Evolutionary conservation across 2,329 filamentous ascomycete species (phyloP).

Genomic region (Aspergillus tanneri): DNA sequence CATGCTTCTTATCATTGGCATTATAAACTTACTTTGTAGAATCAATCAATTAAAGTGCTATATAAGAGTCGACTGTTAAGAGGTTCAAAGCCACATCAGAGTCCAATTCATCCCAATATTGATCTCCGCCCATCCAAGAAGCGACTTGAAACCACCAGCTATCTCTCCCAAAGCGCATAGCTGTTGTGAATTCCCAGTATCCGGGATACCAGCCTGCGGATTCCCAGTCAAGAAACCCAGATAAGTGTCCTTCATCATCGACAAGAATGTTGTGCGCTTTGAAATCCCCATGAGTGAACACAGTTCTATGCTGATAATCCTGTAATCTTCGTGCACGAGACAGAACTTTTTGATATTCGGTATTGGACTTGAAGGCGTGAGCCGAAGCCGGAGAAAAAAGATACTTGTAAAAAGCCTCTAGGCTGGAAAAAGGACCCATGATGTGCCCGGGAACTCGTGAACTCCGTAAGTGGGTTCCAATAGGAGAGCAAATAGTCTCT

Average conservation of each 20-base stretch:
- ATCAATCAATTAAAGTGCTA: slow-evolving; percentile 15
- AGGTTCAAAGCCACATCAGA: slow-evolving; percentile 26
- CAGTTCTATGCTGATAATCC: not conserved
- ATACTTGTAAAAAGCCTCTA: slow-evolving; percentile 30
- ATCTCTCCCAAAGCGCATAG: slow-evolving; percentile 21
- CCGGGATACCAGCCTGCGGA: slow-evolving; percentile 26
- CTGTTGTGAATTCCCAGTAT: slow-evolving; percentile 29
- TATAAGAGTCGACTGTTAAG: slow-evolving; percentile 30
- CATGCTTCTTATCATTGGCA: no score
- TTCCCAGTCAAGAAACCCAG: slow-evolving; percentile 32
- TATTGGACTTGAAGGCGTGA: slow-evolving; percentile 9
- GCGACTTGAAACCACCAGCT: slow-evolving; percentile 29
- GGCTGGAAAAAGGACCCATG: slow-evolving; percentile 32
- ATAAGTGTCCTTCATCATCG: slow-evolving; percentile 18
- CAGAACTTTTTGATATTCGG: not conserved
- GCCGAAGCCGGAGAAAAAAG: slow-evolving; percentile 26
- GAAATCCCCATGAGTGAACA: slow-evolving; percentile 24
- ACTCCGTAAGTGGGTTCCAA: slow-evolving; percentile 32
- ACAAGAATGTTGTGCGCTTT: slow-evolving; percentile 23
- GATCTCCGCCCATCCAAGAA: slow-evolving; percentile 23
- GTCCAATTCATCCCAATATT: slow-evolving; percentile 23
- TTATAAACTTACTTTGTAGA: not conserved
- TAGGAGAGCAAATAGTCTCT: slow-evolving; percentile 31
- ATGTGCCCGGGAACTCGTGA: slow-evolving; percentile 34
- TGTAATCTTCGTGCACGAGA: not conserved